phyloP scores from a whole-genome alignment of 2,329 filamentous ascomycete genomes.

The Botrytis cinerea region DNA sequence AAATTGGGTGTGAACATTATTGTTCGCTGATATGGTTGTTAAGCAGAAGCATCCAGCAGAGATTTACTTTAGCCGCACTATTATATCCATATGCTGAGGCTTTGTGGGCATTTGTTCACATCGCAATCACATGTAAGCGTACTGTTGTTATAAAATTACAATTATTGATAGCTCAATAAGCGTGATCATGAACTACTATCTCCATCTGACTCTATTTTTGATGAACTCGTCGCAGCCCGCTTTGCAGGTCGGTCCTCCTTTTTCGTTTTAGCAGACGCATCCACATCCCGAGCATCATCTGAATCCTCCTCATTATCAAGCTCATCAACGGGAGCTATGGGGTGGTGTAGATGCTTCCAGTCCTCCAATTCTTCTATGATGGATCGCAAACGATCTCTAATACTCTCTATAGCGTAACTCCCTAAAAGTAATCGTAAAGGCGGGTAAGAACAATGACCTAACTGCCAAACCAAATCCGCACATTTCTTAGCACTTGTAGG shows the following conservation, averaged over 20 bases:
- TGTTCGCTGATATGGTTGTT: background rate
- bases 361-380: slow-evolving; percentile 95
- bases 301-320: slow-evolving; percentile 31
- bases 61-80: background rate
- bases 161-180: background rate
- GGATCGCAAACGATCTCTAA: slow-evolving; percentile 82
- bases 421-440: slow-evolving; percentile 84
- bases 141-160: slow-evolving; percentile 7
- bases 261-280: background rate
- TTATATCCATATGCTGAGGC: background rate
- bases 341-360: slow-evolving; percentile 84
- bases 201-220: background rate
- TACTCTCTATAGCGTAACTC: slow-evolving; percentile 94
- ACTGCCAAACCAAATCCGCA: slow-evolving; percentile 89
- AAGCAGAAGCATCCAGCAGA: background rate
- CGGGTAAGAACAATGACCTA: slow-evolving; percentile 93
- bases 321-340: slow-evolving; percentile 46
- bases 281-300: slow-evolving; percentile 7
- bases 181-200: background rate
- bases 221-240: background rate
- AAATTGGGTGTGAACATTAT: background rate
- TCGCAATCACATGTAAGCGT: background rate
- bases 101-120: background rate
- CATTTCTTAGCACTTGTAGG: slow-evolving; percentile 92
- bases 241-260: background rate